Evolutionary conservation across 768 basidiomycete genomes (phyloP), one percentile per base, ranked within the genome.

Genomic region (Saitozyma podzolica): DNA sequence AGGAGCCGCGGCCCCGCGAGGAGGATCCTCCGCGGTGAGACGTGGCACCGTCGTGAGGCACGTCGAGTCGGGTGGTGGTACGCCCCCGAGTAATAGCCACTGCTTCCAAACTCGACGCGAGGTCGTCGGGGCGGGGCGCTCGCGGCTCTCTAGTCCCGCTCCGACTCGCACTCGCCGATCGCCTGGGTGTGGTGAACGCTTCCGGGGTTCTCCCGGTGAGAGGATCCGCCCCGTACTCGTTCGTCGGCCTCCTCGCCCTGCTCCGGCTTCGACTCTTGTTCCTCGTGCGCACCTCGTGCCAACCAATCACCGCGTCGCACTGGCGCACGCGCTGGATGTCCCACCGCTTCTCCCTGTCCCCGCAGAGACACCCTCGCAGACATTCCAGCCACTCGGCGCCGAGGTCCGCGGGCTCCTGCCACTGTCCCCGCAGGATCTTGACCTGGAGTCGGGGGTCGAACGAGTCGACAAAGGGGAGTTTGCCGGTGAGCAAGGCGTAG

Each of bases 371-470:
- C 0, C 94, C 94, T 51, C 81, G 80, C 47, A 97, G 82, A 9
- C 94, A 86, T 50, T 80, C 76, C 40, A 76, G 55, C 69, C 80
- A 80, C 50, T 80, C 78, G 29, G 62, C 61, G 1, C 80, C 80
- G 48, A 81, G 56, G 19, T 72, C 83, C 7, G 65, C 53, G 10
- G 82, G 82, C 9, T 77, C 48, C 43, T 80, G 80, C 78, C 75
- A 83, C 73, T 76, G 80, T 85, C 94, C 92, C 56, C 88, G 86
- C 8, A 95, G 75, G 62, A 99, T 95, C 80, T 94, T 94, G 85
- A 92, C 88, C 56, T 91, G 89, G 61, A 98, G 79, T 41, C 95
- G 83, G 0, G 92, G 93, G 78, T 99, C 95, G 72, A 90, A 99
- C 0, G 88, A 82, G 78, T 99, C 95, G 41, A 76, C 81, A 77